These are phyloP conservation scores for Moesziomyces sp. DNA, from an alignment of 1,284 basidiomycete species.

Conservation along the genomic window DNA sequence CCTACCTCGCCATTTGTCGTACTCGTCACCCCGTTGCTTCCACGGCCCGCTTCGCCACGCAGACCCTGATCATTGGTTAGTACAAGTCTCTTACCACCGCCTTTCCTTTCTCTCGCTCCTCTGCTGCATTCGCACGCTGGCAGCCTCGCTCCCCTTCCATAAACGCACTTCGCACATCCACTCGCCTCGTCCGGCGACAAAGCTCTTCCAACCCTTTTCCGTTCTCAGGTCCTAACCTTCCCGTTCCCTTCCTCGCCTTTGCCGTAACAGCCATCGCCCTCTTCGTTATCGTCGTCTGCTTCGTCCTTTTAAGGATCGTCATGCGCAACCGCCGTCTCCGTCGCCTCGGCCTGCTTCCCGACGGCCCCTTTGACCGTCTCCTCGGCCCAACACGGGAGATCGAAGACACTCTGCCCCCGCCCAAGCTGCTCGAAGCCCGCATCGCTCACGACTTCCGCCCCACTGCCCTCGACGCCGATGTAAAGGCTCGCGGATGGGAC, in stretches of 20 bases:
- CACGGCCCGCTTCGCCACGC: constrained; percentile 1
- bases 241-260: constrained; percentile 54
- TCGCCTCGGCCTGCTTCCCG: constrained; percentile 54
- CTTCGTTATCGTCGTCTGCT: constrained; percentile 62
- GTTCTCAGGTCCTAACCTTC: constrained; percentile 36
- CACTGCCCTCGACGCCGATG: constrained; percentile 31
- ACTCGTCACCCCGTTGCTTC: neutral
- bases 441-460: constrained; percentile 46
- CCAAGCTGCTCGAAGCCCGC: constrained; percentile 61
- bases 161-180: neutral
- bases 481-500: constrained; percentile 51
- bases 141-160: neutral
- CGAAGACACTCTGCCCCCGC: constrained; percentile 56
- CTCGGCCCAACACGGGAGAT: constrained; percentile 48
- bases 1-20: neutral
- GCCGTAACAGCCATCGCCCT: constrained; percentile 61
- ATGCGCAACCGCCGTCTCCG: constrained; percentile 59
- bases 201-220: constrained; percentile 6
- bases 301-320: constrained; percentile 61
- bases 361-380: constrained; percentile 48
- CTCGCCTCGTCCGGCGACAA: constrained; percentile 25
- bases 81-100: constrained; percentile 17
- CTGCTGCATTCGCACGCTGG: neutral
- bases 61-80: constrained; percentile 63
- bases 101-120: constrained; percentile 10